Base-by-base conservation (phyloP, 805 yeast species). In the Myxozyma udenii region DNA sequence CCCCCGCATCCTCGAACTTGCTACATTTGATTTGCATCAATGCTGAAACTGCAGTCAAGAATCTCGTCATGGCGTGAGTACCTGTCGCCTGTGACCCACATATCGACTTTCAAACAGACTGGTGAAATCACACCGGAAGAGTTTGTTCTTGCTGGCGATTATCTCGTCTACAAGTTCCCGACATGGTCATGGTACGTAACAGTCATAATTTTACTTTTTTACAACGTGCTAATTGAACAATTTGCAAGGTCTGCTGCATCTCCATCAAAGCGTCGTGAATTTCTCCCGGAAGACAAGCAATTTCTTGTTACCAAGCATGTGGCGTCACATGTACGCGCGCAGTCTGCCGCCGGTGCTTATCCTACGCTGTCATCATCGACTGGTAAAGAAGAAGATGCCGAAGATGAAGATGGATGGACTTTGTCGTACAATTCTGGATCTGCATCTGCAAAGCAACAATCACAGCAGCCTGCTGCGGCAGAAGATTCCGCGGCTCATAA, bases 101-200 rank as follows among this genome's bases (percentile, higher is more conserved):
- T 74, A n/a, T 89, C 97, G 23, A 87, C 93, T 16, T 93, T 89
- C 71, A 75, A 81, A 49, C 71, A 76, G 44, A 86, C 96, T 0
- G 98, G 98, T 3, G 93, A 91, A 66, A 83, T 93, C 46, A 87
- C 96, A 1, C 98, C 98, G 1, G 95, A 87, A 48, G 98, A 93
- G 68, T 93, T 93, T 70, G 91, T 89, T 7, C 74, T 74, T 49
- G 97, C 98, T 2, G 98, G 98, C 21, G 97, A 93, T 67, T 93
- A 88, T 68, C 72, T 93, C 51, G 90, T 84, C 28, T 83, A 81
- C 68, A 87, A 85, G 74, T 93, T 93, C 67, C 98, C 98, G 1
- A 93, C 98, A 0, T 93, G 98, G 98, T 81, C 82, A 56, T 93
- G 98, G 98, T 62, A 61, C 32, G 66, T 51, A 2, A 11, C 36